Conservation (phyloP, 164 flowering plant genomes). For the Magnolia changhungtana region DNA sequence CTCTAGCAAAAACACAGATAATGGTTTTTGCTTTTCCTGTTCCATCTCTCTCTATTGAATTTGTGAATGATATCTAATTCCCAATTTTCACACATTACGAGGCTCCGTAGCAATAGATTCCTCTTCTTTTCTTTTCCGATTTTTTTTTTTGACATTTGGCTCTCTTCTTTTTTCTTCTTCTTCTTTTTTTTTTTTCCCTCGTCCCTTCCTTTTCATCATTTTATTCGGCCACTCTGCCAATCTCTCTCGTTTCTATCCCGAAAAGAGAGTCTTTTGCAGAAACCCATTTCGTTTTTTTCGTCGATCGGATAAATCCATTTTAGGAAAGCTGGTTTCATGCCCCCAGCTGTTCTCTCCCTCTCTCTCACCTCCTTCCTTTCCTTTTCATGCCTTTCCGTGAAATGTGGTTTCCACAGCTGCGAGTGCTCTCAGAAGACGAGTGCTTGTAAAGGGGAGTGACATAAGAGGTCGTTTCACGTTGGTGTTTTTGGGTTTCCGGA, state of each 20-base stretch:
- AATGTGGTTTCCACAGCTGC: not conserved
- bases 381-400: not conserved
- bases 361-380: not conserved
- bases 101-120: slow-evolving; percentile 15
- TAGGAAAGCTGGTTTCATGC: not conserved
- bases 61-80: not conserved
- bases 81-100: slow-evolving; percentile 2
- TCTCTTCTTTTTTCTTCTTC: not conserved
- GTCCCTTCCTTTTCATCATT: slow-evolving; percentile 7
- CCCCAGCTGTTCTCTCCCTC: not conserved
- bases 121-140: not conserved
- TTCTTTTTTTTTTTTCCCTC: not conserved
- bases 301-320: not conserved
- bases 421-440: not conserved
- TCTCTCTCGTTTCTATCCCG: not conserved
- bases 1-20: not conserved
- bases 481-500: not conserved
- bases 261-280: not conserved
- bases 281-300: slow-evolving; percentile 5
- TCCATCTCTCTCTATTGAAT: not conserved
- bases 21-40: not conserved
- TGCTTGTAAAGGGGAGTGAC: not conserved
- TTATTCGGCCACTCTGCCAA: not conserved
- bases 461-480: not conserved
- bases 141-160: no score